Evolutionary conservation across 2,329 filamentous ascomycete genomes (phyloP).

Genomic region (Colletotrichum musae): DNA sequence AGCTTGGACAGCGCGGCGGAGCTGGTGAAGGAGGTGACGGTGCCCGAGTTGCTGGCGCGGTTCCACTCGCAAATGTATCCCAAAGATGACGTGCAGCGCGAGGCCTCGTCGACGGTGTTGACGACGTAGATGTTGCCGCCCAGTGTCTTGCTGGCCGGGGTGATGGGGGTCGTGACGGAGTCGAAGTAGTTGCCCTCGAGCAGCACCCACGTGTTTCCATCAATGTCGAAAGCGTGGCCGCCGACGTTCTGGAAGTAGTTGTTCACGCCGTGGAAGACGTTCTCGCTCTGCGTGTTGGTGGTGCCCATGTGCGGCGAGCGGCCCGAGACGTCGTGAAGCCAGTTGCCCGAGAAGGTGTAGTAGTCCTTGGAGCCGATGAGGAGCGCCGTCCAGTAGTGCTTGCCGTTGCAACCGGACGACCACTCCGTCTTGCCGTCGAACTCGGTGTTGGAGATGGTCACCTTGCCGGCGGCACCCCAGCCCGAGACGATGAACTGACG

Average conservation of each 20-base stretch:
- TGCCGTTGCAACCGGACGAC: constrained; percentile 49
- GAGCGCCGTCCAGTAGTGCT: constrained; percentile 52
- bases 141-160: constrained; percentile 44
- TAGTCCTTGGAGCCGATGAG: constrained; percentile 48
- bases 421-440: constrained; percentile 52
- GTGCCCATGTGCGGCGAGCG: constrained; percentile 47
- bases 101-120: constrained; percentile 46
- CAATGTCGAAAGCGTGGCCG: constrained; percentile 66
- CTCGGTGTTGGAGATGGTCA: constrained; percentile 57
- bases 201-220: constrained; percentile 51
- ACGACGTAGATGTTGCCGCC: constrained; percentile 46
- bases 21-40: constrained; percentile 38
- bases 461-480: constrained; percentile 49
- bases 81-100: constrained; percentile 36
- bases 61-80: constrained; percentile 48
- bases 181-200: constrained; percentile 55
- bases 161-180: constrained; percentile 56
- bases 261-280: constrained; percentile 47
- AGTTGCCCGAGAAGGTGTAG: constrained; percentile 45
- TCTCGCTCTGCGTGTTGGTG: constrained; percentile 24
- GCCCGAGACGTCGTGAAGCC: constrained; percentile 48
- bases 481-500: constrained; percentile 57
- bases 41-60: constrained; percentile 37
- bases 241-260: constrained; percentile 49
- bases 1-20: constrained; percentile 39